Evolutionary conservation across 306 rosid species (phyloP).

Genomic region (Corylus heterophylla): DNA sequence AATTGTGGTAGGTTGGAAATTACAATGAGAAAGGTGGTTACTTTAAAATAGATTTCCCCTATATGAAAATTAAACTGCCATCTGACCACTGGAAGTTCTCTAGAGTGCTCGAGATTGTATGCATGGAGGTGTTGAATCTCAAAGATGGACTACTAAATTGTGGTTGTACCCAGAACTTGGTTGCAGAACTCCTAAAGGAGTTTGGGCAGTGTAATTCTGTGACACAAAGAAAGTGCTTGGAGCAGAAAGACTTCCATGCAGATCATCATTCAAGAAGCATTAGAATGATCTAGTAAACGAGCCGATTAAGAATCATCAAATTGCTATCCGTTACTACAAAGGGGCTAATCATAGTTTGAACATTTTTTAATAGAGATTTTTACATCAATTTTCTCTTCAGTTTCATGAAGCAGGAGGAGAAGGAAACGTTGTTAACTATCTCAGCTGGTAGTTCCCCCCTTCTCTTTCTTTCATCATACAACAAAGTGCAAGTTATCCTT

Average conservation of each 20-base stretch:
- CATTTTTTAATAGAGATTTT: not conserved
- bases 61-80: not conserved
- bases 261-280: slow-evolving; percentile 3
- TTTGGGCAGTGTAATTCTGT: not conserved
- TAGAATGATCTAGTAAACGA: not conserved
- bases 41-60: not conserved
- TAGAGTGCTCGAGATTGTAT: too few relatives aligned
- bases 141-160: not conserved
- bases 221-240: not conserved
- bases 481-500: slow-evolving; percentile 30
- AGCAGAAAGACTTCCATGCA: not conserved
- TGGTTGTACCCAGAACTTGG: not conserved
- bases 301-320: not conserved
- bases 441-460: slow-evolving; percentile 13
- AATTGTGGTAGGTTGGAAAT: not conserved
- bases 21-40: not conserved
- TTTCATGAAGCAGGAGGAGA: slow-evolving; percentile 15
- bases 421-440: slow-evolving; percentile 23
- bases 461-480: slow-evolving; percentile 25
- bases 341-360: not conserved
- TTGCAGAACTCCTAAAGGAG: not conserved
- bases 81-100: not conserved
- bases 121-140: too few relatives aligned
- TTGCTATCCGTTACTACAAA: not conserved
- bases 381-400: not conserved